Base-by-base conservation (phyloP, 371 early-diverging fungal species). In the Mortierella sp. region DNA sequence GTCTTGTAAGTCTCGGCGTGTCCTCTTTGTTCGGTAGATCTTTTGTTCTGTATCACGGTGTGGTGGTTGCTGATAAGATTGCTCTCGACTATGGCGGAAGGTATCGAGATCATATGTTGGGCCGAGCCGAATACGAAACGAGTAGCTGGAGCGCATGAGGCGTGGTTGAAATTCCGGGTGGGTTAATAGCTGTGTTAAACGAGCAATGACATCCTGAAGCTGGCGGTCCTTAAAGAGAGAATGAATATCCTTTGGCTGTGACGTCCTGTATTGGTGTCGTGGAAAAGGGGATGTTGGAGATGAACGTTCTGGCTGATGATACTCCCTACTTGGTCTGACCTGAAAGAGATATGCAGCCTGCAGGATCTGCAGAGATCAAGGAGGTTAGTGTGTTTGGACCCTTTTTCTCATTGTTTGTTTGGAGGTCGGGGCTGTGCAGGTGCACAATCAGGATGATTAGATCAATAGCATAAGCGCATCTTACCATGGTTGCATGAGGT, bases 91-190 rank as follows among this genome's bases (percentile, higher is more conserved):
- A 22, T 10, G 10, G 47, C 22, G 24, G 5, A 47, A 21, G 7
- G 29, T 17, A 44, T 31, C 25, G n/a, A 21, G 22, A 27, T 59
- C 14, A 17, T 19, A 21, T 12, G 3, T 44, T 6, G 31, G 28
- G 24, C 31, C 45, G 6, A 60, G 57, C 17, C 45, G 51, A 13
- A 63, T 41, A 28, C 65, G 77, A 24, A 76, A 76, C 0, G 77
- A 76, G 34, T 76, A 76, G 29, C 58, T 61, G 31, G 65, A 76
- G n/a, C 77, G 64, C 65, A 76, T 52, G 12, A 76, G 58, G 3
- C 62, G 69, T 10, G 77, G 77, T 6, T 76, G 77, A 22, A 76
- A 76, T n/a, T 68, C 77, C 6, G 69, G 65, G 37, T 76, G 77
- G 2, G 49, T 37, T 39, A 76, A 28, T 3, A 76, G 17, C 3